phyloP scores from a whole-genome alignment of 768 basidiomycete species.

The Mrakia frigida region DNA sequence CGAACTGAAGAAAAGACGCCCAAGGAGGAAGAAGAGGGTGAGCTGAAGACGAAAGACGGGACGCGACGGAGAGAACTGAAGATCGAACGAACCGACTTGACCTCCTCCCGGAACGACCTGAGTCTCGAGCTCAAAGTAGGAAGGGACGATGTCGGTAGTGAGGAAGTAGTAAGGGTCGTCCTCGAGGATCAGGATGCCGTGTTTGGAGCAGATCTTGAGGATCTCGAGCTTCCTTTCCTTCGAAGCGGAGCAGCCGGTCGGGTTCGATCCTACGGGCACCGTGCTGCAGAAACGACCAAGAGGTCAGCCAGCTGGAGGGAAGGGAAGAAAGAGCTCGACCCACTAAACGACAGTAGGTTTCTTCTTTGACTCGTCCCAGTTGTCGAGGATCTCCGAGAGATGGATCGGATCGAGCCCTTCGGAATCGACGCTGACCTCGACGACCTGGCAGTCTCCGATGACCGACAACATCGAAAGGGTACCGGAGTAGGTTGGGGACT shows the following conservation, averaged over 20 bases:
- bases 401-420: constrained; percentile 60
- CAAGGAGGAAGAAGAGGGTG: not conserved
- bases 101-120: constrained; percentile 58
- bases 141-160: constrained; percentile 58
- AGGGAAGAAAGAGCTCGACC: not conserved
- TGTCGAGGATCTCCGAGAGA: constrained; percentile 62
- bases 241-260: constrained; percentile 73
- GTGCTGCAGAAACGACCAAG: not conserved
- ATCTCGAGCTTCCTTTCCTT: constrained; percentile 62
- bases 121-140: constrained; percentile 75
- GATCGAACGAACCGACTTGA: constrained; percentile 50
- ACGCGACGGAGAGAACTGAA: not conserved
- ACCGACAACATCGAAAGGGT: constrained; percentile 42
- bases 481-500: constrained; percentile 65
- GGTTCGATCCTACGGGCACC: constrained; percentile 67
- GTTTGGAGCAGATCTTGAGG: constrained; percentile 62
- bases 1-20: constrained; percentile 48
- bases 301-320: too few relatives aligned
- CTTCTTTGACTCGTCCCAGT: constrained; percentile 66
- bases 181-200: constrained; percentile 79
- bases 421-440: constrained; percentile 66
- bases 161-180: constrained; percentile 56
- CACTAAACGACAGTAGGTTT: constrained; percentile 69
- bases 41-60: not conserved
- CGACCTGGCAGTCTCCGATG: constrained; percentile 37